These are phyloP conservation scores for Lathyrus oleraceus DNA, from an alignment of 306 rosid genomes.

Conservation along the genomic window DNA sequence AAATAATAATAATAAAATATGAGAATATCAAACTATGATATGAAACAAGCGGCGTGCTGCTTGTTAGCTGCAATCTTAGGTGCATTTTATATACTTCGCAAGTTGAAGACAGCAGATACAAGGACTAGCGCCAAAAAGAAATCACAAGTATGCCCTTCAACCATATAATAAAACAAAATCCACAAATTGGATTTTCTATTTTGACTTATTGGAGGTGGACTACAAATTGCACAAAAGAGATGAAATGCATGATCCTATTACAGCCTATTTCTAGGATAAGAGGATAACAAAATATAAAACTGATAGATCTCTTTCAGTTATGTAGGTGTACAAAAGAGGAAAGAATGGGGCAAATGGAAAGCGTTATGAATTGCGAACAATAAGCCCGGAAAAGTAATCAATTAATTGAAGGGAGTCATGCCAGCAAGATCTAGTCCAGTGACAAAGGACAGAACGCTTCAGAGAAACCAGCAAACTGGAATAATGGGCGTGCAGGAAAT, in stretches of 20 bases:
- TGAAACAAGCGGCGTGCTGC: neutral
- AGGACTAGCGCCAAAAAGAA: neutral
- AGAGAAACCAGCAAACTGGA: constrained; percentile 2
- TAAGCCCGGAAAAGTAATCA: neutral
- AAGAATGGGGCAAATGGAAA: neutral
- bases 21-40: neutral
- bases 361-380: neutral
- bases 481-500: neutral
- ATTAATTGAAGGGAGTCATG: neutral
- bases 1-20: neutral
- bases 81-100: constrained; percentile 1
- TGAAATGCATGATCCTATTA: neutral
- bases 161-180: neutral
- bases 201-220: neutral
- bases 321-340: neutral
- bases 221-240: neutral
- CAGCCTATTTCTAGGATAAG: neutral
- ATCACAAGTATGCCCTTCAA: neutral
- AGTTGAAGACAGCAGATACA: constrained; percentile 2
- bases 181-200: neutral
- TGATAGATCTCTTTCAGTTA: constrained; percentile 2
- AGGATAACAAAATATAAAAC: neutral
- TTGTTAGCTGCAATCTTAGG: neutral
- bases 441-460: neutral
- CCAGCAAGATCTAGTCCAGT: neutral